Evolutionary conservation across 2,329 filamentous ascomycete species (phyloP).

Genomic region (Uncinocarpus reesii): DNA sequence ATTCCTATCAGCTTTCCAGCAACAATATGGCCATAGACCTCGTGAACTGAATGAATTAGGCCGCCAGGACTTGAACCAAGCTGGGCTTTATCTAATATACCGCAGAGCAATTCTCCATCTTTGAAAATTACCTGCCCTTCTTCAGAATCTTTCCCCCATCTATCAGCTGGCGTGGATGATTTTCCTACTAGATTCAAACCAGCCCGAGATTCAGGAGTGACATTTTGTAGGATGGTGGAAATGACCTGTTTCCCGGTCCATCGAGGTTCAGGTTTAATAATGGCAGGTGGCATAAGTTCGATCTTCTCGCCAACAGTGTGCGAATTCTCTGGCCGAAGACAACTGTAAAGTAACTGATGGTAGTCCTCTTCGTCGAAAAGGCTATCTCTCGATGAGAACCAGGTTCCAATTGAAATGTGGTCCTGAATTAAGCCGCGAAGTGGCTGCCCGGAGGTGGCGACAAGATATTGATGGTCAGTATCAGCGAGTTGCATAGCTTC

Average conservation of each 20-base stretch:
- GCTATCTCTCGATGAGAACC: slow-evolving; percentile 80
- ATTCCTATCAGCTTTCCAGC: slow-evolving; percentile 84
- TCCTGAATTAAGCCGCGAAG: slow-evolving; percentile 95
- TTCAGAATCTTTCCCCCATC: slow-evolving; percentile 63
- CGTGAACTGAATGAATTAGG: slow-evolving; percentile 83
- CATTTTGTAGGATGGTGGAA: slow-evolving; percentile 85
- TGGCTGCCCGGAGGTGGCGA: slow-evolving; percentile 84
- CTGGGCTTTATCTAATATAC: slow-evolving; percentile 92
- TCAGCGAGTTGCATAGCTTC: slow-evolving; percentile 91
- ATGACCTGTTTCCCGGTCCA: slow-evolving; percentile 98
- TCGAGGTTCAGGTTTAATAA: slow-evolving; percentile 66
- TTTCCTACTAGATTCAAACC: slow-evolving; percentile 71
- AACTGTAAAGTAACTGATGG: slow-evolving; percentile 85
- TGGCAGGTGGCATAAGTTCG: slow-evolving; percentile 65
- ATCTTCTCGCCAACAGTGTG: slow-evolving; percentile 78
- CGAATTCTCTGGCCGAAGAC: slow-evolving; percentile 77
- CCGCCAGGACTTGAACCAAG: slow-evolving; percentile 80
- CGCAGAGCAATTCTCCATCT: slow-evolving; percentile 76
- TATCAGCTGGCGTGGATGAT: slow-evolving; percentile 63
- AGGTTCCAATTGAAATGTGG: slow-evolving; percentile 89
- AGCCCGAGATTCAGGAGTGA: slow-evolving; percentile 64
- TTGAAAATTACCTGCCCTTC: slow-evolving; percentile 74
- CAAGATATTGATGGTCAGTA: slow-evolving; percentile 94
- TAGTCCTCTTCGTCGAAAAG: slow-evolving; percentile 85
- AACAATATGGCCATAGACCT: slow-evolving; percentile 77